These are phyloP conservation scores for Odonthalia washingtoniensis DNA, from an alignment of 31 red algal species.

Conservation along the genomic window DNA sequence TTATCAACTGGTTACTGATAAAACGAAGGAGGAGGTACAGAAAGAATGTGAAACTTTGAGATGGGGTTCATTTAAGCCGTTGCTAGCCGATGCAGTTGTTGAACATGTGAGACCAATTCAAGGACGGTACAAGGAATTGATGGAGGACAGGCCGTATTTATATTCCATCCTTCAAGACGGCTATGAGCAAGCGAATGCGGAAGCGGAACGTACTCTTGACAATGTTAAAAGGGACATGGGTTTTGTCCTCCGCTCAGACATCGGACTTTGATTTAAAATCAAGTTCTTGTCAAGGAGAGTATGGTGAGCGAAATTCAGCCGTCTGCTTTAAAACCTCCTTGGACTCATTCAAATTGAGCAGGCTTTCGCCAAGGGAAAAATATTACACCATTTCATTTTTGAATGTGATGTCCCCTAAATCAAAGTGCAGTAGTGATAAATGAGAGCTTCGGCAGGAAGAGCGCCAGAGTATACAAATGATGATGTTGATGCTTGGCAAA, in stretches of 20 bases:
- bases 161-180: constrained; percentile 76
- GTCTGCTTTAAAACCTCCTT: too few relatives aligned
- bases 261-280: background rate
- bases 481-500: too few relatives aligned
- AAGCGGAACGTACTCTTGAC: constrained; percentile 87
- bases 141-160: constrained; percentile 74
- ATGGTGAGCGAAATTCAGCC: too few relatives aligned
- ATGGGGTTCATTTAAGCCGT: constrained; percentile 93
- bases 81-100: constrained; percentile 90
- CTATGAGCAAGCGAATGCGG: constrained; percentile 71
- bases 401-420: too few relatives aligned
- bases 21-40: constrained; percentile 78
- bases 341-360: too few relatives aligned
- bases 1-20: constrained; percentile 82
- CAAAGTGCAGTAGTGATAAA: too few relatives aligned
- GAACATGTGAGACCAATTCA: constrained; percentile 90
- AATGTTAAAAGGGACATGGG: constrained; percentile 86
- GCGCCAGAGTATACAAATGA: too few relatives aligned
- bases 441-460: too few relatives aligned
- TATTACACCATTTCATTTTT: too few relatives aligned
- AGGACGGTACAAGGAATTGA: constrained; percentile 76
- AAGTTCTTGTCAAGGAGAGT: too few relatives aligned
- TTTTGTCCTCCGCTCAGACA: constrained; percentile 54
- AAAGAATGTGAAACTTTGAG: constrained; percentile 67
- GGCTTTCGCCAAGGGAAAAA: too few relatives aligned